Evolutionary conservation across 2,329 filamentous ascomycete genomes (phyloP).

Genomic region (Fusarium illudens): DNA sequence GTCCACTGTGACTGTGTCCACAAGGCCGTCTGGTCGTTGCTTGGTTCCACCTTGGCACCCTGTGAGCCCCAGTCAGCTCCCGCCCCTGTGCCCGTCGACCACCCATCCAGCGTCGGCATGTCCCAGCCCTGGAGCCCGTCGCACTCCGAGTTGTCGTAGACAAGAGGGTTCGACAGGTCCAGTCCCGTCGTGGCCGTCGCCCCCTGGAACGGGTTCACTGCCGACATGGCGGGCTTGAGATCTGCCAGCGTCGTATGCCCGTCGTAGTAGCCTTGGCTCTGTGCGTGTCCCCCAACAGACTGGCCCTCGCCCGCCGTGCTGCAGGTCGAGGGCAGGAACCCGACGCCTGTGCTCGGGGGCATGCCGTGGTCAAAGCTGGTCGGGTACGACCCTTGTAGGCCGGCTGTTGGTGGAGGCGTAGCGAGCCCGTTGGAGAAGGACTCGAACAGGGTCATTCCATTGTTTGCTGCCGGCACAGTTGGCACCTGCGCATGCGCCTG

Average conservation of each 20-base stretch:
- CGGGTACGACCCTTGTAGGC: constrained; percentile 58
- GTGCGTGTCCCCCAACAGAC: constrained; percentile 34
- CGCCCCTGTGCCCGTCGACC: constrained; percentile 42
- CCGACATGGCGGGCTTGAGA: constrained; percentile 47
- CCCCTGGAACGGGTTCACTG: constrained; percentile 43
- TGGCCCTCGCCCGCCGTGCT: constrained; percentile 42
- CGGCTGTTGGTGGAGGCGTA: constrained; percentile 65
- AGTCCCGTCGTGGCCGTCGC: constrained; percentile 42
- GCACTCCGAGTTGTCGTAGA: constrained; percentile 47
- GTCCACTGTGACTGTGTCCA: constrained; percentile 50
- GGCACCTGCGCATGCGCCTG: too few relatives aligned
- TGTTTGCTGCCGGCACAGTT: constrained; percentile 46
- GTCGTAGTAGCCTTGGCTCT: constrained; percentile 46
- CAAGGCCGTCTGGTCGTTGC: constrained; percentile 42
- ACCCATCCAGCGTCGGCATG: constrained; percentile 48
- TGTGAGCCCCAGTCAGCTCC: constrained; percentile 47
- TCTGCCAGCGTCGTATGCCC: constrained; percentile 45
- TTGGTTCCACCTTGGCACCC: constrained; percentile 44
- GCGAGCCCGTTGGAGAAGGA: constrained; percentile 62
- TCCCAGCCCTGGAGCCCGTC: constrained; percentile 51
- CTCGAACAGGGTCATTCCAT: constrained; percentile 55
- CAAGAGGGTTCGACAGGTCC: constrained; percentile 46
- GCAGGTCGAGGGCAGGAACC: constrained; percentile 44
- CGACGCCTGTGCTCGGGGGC: constrained; percentile 42
- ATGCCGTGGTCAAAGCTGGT: constrained; percentile 54